A percentile compares a stretch with the other conserved stretches of the same genome.
phyloP scores from a whole-genome alignment of 805 yeast species.

The Jamesozyma jinghongensis region DNA sequence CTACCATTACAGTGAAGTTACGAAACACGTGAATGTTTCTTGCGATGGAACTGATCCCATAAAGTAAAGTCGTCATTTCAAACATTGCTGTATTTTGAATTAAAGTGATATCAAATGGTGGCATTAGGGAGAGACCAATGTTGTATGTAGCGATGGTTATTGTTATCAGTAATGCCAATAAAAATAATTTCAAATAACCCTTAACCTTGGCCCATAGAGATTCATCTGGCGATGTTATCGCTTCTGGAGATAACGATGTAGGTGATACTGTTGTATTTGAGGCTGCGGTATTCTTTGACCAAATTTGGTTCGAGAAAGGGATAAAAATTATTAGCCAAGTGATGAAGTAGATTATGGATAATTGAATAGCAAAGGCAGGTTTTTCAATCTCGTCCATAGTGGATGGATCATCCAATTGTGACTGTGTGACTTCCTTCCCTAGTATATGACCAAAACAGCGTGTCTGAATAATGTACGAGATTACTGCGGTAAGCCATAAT shows the following conservation, averaged over 20 bases:
- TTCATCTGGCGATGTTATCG: neutral
- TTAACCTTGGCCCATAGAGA: neutral
- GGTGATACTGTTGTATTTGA: neutral
- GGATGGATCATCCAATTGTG: slow-evolving; percentile 7
- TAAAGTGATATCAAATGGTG: slow-evolving; percentile 27
- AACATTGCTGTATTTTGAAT: slow-evolving; percentile 27
- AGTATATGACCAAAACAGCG: slow-evolving; percentile 19
- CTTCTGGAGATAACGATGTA: neutral
- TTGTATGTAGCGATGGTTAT: slow-evolving; percentile 17
- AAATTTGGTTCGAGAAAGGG: slow-evolving; percentile 13
- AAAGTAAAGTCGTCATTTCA: slow-evolving; percentile 27
- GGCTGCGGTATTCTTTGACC: slow-evolving; percentile 6
- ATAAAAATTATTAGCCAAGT: slow-evolving; percentile 18
- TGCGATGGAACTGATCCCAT: slow-evolving; percentile 25
- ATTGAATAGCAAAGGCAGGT: slow-evolving; percentile 7
- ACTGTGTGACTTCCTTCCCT: slow-evolving; percentile 1
- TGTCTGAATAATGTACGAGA: slow-evolving; percentile 25
- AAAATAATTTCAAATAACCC: slow-evolving; percentile 10
- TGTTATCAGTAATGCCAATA: slow-evolving; percentile 15
- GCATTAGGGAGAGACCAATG: slow-evolving; percentile 21
- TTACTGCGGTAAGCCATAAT: slow-evolving; percentile 21
- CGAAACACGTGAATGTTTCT: slow-evolving; percentile 20
- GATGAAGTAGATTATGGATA: slow-evolving; percentile 20
- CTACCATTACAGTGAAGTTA: slow-evolving; percentile 23
- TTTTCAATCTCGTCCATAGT: slow-evolving; percentile 6